Evolutionary conservation across 192 early-diverging fungal genomes (phyloP).

Genomic region (Rhizoclosmatium globosum): DNA sequence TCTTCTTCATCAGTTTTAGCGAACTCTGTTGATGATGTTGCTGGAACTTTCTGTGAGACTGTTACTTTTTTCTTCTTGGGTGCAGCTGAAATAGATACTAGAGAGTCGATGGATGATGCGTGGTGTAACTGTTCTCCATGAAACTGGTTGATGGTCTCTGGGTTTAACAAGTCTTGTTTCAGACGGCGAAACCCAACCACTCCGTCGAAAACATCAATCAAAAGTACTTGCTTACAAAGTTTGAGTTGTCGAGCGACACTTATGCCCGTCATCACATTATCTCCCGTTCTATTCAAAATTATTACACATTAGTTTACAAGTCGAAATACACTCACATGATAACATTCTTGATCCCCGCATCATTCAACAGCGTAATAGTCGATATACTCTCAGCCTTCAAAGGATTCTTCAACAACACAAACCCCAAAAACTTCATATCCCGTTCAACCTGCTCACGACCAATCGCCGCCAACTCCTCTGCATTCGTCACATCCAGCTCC

Average conservation of each 20-base stretch:
- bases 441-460: slow-evolving; percentile 74
- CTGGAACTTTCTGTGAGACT: not conserved
- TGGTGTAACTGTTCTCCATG: not conserved
- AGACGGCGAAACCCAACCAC: slow-evolving; percentile 37
- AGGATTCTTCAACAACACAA: slow-evolving; percentile 80
- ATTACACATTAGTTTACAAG: not conserved
- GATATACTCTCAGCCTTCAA: slow-evolving; percentile 71
- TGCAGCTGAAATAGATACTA: not conserved
- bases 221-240: slow-evolving; percentile 54
- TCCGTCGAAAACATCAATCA: slow-evolving; percentile 66
- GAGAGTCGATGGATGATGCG: slow-evolving; percentile 19
- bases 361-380: slow-evolving; percentile 70
- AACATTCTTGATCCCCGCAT: slow-evolving; percentile 70
- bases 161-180: slow-evolving; percentile 21
- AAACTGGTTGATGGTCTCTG: not conserved
- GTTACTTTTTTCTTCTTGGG: not conserved
- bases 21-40: not conserved
- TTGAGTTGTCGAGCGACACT: slow-evolving; percentile 76
- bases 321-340: slow-evolving; percentile 65
- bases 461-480: slow-evolving; percentile 44
- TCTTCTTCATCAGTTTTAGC: not conserved
- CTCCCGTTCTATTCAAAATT: slow-evolving; percentile 66
- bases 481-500: not conserved
- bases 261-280: slow-evolving; percentile 79
- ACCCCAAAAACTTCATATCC: slow-evolving; percentile 65